Percentiles rank a stretch among this genome's conserved stretches.
These are phyloP conservation scores for Boletus bicolor DNA, from an alignment of 768 basidiomycete genomes.

Conservation along the genomic window DNA sequence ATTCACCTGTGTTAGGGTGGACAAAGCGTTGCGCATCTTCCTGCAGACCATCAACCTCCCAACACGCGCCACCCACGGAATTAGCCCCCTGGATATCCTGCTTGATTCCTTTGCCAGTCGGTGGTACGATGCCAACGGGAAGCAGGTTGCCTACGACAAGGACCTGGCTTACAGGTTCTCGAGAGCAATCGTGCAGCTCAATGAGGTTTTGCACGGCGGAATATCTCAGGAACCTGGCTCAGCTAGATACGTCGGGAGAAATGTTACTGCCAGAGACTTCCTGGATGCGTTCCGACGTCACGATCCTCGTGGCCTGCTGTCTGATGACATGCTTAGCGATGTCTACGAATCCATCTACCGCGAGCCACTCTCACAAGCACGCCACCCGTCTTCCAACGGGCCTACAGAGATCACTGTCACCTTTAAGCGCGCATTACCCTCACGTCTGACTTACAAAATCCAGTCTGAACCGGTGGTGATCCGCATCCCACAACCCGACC, in stretches of 20 bases:
- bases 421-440: conserved; percentile 72
- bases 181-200: conserved; percentile 80
- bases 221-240: conserved; percentile 60
- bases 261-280: conserved; percentile 75
- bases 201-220: conserved; percentile 80
- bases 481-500: conserved; percentile 80
- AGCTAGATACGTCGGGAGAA: conserved; percentile 51
- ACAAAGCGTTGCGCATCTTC: conserved; percentile 88
- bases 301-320: conserved; percentile 66
- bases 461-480: conserved; percentile 88
- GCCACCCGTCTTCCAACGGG: conserved; percentile 40
- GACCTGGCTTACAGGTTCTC: conserved; percentile 76
- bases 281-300: conserved; percentile 76
- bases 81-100: conserved; percentile 48
- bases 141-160: conserved; percentile 74
- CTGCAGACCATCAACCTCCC: conserved; percentile 77
- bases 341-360: conserved; percentile 75
- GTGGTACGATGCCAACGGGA: conserved; percentile 89
- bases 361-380: conserved; percentile 72
- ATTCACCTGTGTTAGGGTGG: conserved; percentile 77
- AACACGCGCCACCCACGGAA: conserved; percentile 34
- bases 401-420: conserved; percentile 55
- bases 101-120: conserved; percentile 81
- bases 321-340: conserved; percentile 72
- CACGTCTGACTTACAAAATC: conserved; percentile 78